phyloP scores from a whole-genome alignment of 202 grass and related monocot genomes.

The Carex sylvatica region DNA sequence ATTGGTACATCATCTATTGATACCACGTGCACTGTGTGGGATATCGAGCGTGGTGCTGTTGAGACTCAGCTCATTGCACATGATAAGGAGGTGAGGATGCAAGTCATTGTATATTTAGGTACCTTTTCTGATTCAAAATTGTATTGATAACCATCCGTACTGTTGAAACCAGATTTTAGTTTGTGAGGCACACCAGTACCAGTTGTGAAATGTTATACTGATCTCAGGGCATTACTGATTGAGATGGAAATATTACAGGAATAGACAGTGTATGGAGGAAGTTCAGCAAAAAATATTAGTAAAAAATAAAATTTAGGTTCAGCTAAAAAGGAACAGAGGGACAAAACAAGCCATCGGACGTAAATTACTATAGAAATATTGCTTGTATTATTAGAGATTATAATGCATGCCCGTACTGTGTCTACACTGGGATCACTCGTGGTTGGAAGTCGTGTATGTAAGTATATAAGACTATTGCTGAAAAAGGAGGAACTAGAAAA shows the following conservation, averaged over 20 bases:
- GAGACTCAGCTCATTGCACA: slow-evolving; percentile 99
- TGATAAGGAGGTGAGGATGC: slow-evolving; percentile 67
- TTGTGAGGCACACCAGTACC: not conserved
- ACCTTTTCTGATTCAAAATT: not conserved
- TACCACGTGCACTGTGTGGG: slow-evolving; percentile 95
- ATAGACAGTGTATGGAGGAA: not conserved
- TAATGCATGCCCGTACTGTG: not conserved
- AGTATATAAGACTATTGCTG: not conserved
- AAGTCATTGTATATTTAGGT: not conserved
- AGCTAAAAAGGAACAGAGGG: not conserved
- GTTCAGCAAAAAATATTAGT: not conserved
- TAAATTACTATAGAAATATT: not conserved
- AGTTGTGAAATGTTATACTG: not conserved
- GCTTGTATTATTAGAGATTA: not conserved
- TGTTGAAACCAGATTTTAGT: not conserved
- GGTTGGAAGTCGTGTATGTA: not conserved
- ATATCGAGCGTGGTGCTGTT: slow-evolving; percentile 77
- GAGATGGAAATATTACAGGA: not conserved
- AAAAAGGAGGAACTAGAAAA: not conserved
- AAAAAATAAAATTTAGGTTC: not conserved
- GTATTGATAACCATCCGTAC: not conserved
- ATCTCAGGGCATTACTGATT: not conserved
- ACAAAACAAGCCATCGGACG: not conserved
- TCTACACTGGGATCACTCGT: not conserved
- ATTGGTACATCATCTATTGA: slow-evolving; percentile 86